A percentile compares a stretch with the other conserved stretches of the same genome.
Conservation (phyloP, 2,329 filamentous ascomycete genomes). For the Ceratocystiopsis brevicomis region DNA sequence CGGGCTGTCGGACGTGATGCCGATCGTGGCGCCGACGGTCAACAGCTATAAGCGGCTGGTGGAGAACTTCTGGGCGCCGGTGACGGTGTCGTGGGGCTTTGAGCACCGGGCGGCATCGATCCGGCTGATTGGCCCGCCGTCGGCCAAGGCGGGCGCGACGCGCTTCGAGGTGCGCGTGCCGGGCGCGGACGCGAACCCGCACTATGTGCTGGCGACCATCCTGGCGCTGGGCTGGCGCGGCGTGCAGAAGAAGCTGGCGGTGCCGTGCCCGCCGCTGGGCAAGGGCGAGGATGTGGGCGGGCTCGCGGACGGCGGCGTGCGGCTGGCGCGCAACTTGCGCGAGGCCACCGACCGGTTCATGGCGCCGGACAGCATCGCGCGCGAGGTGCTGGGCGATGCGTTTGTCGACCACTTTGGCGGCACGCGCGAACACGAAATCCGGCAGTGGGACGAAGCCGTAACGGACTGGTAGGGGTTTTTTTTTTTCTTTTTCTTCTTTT, state of each 20-base stretch:
- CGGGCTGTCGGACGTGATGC: slow-evolving; percentile 89
- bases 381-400: slow-evolving; percentile 81
- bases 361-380: slow-evolving; percentile 63
- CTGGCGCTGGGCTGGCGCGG: slow-evolving; percentile 79
- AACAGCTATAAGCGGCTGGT: slow-evolving; percentile 98
- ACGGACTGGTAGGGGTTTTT: slow-evolving; percentile 66
- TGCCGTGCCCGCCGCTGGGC: slow-evolving; percentile 64
- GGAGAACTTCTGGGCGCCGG: slow-evolving; percentile 97
- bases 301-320: slow-evolving; percentile 47
- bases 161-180: slow-evolving; percentile 84
- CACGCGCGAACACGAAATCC: slow-evolving; percentile 76
- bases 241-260: slow-evolving; percentile 76
- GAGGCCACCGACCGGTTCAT: slow-evolving; percentile 70
- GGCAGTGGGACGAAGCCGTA: slow-evolving; percentile 86
- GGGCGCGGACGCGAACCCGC: slow-evolving; percentile 84
- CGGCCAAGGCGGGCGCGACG: slow-evolving; percentile 65
- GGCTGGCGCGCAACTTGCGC: slow-evolving; percentile 67
- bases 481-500: slow-evolving; percentile 11
- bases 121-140: slow-evolving; percentile 74
- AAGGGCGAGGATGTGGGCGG: slow-evolving; percentile 71
- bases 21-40: slow-evolving; percentile 77
- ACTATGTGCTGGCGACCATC: slow-evolving; percentile 71
- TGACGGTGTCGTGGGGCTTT: slow-evolving; percentile 91
- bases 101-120: slow-evolving; percentile 90
- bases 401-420: slow-evolving; percentile 95